Evolutionary conservation across 768 basidiomycete genomes (phyloP).

Genomic region (Lepiota subincarnata): DNA sequence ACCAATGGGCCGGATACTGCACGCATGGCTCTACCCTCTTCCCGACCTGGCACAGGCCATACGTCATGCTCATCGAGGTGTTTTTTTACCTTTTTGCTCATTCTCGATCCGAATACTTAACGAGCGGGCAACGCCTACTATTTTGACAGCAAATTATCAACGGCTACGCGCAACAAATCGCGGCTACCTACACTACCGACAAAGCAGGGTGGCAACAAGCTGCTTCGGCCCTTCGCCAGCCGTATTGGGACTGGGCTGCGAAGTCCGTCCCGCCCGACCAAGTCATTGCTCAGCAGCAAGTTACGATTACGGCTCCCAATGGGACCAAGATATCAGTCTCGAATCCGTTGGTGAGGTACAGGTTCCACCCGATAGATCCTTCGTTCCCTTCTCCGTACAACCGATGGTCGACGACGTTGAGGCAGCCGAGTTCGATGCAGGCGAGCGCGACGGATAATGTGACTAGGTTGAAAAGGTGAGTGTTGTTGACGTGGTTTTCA

Average conservation of each 20-base stretch:
- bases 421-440: slow-evolving; percentile 24
- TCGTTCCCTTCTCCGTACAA: slow-evolving; percentile 28
- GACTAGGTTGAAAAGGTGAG: slow-evolving; percentile 23
- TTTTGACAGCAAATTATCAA: slow-evolving; percentile 42
- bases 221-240: slow-evolving; percentile 34
- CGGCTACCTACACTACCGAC: slow-evolving; percentile 32
- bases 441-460: slow-evolving; percentile 30
- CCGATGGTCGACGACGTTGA: slow-evolving; percentile 30
- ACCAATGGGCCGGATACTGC: slow-evolving; percentile 44
- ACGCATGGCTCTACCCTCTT: slow-evolving; percentile 52
- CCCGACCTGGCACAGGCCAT: slow-evolving; percentile 55
- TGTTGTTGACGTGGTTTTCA: not conserved
- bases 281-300: slow-evolving; percentile 24
- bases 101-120: not conserved
- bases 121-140: not conserved
- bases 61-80: slow-evolving; percentile 48
- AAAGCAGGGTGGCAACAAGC: slow-evolving; percentile 25
- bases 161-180: slow-evolving; percentile 34
- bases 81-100: slow-evolving; percentile 1
- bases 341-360: slow-evolving; percentile 31
- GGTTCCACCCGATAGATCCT: slow-evolving; percentile 25
- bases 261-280: slow-evolving; percentile 34
- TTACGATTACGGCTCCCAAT: slow-evolving; percentile 25
- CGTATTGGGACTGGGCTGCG: slow-evolving; percentile 52
- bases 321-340: slow-evolving; percentile 20